Percentiles rank a stretch among this genome's conserved stretches.
These are phyloP conservation scores for Spathaspora passalidarum DNA, from an alignment of 805 yeast species.

Conservation along the genomic window DNA sequence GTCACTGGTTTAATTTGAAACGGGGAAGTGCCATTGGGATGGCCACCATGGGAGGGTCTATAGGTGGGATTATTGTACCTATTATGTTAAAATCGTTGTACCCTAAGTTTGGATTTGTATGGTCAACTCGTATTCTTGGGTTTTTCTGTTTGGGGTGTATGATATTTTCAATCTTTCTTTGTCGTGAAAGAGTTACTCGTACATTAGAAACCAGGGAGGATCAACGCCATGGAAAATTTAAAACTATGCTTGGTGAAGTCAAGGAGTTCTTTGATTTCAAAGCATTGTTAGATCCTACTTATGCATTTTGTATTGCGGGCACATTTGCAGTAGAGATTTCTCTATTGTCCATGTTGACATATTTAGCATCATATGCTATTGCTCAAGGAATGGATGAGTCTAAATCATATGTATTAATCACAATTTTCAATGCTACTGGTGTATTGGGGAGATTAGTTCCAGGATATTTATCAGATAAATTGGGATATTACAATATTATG, in stretches of 20 bases:
- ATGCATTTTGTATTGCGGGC: conserved; percentile 34
- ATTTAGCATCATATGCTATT: conserved; percentile 56
- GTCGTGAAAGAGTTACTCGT: conserved; percentile 24
- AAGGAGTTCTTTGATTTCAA: conserved; percentile 29
- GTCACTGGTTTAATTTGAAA: conserved; percentile 62
- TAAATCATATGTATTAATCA: conserved; percentile 40
- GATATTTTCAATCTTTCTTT: conserved; percentile 21
- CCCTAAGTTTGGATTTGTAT: conserved; percentile 49
- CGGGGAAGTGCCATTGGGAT: conserved; percentile 58
- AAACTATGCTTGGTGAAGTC: conserved; percentile 12
- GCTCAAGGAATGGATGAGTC: conserved; percentile 46
- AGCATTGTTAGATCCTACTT: conserved; percentile 36
- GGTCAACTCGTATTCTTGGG: conserved; percentile 54
- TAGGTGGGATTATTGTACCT: conserved; percentile 65
- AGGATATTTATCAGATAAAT: conserved; percentile 50
- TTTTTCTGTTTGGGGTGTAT: conserved; percentile 28
- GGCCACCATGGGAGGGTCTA: conserved; percentile 64
- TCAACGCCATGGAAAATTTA: conserved; percentile 4
- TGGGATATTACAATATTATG: conserved; percentile 60
- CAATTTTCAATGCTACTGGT: conserved; percentile 46
- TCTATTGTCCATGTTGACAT: conserved; percentile 49
- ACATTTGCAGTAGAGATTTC: conserved; percentile 50
- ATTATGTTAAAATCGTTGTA: conserved; percentile 47
- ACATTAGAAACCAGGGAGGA: background rate
- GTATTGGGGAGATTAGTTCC: conserved; percentile 55